Evolutionary conservation across 1,284 basidiomycete genomes (phyloP).

Genomic region (Abortiporus biennis): DNA sequence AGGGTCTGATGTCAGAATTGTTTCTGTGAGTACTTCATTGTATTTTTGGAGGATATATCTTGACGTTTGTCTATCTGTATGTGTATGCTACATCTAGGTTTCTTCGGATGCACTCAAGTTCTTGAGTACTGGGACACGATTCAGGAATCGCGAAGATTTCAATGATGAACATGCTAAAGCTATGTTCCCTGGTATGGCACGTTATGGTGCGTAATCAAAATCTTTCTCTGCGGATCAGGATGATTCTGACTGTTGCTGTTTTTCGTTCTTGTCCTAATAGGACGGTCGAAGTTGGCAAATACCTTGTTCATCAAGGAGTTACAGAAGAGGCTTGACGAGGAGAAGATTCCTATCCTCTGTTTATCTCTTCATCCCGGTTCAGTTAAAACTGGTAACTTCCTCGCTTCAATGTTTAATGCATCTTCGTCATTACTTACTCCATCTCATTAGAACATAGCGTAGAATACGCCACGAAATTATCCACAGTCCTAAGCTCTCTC

Average conservation of each 20-base stretch:
- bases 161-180: constrained; percentile 20
- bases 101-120: constrained; percentile 16
- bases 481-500: no score
- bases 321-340: constrained; percentile 20
- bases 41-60: not conserved
- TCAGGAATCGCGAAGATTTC: constrained; percentile 5
- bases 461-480: no score
- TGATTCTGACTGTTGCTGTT: not conserved
- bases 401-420: constrained; percentile 15
- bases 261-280: constrained; percentile 17
- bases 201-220: constrained; percentile 34
- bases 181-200: constrained; percentile 20
- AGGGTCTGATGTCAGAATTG: constrained; percentile 43
- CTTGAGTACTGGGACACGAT: not conserved
- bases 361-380: constrained; percentile 29
- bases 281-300: constrained; percentile 28
- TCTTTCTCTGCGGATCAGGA: not conserved
- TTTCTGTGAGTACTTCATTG: constrained; percentile 30
- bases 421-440: constrained; percentile 14
- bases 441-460: no score
- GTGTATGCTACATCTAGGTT: no score
- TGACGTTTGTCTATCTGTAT: constrained; percentile 2
- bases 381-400: constrained; percentile 32
- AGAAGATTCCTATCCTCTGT: constrained; percentile 25
- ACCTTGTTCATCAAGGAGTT: constrained; percentile 23